phyloP scores from a whole-genome alignment of 2,329 filamentous ascomycete species.

The Ascochyta clinopodiicola region DNA sequence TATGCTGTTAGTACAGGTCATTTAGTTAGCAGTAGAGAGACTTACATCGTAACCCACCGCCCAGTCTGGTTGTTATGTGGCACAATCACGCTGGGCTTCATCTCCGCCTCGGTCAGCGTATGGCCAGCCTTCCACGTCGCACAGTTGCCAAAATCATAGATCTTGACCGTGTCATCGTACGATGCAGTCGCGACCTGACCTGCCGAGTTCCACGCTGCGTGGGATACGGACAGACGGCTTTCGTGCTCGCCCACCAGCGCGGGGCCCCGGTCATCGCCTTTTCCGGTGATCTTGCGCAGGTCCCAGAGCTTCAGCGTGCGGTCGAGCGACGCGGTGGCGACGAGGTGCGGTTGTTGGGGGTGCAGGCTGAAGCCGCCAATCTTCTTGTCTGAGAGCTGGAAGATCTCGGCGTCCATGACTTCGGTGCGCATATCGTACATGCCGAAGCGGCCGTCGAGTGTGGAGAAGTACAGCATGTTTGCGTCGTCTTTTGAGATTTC shows the following conservation, averaged over 20 bases:
- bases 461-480: constrained; percentile 84
- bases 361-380: constrained; percentile 92
- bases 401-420: constrained; percentile 66
- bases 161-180: constrained; percentile 94
- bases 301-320: constrained; percentile 94
- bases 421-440: constrained; percentile 76
- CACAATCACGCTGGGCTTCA: constrained; percentile 73
- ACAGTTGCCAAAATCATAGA: constrained; percentile 74
- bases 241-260: constrained; percentile 79
- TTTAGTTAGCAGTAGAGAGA: constrained; percentile 2
- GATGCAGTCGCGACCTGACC: constrained; percentile 90
- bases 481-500: constrained; percentile 76
- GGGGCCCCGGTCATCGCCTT: constrained; percentile 66
- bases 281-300: constrained; percentile 75
- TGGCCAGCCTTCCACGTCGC: constrained; percentile 60
- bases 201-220: constrained; percentile 85
- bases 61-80: constrained; percentile 96
- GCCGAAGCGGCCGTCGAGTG: constrained; percentile 79
- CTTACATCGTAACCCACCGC: constrained; percentile 84
- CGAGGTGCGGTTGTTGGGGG: constrained; percentile 77
- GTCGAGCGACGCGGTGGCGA: constrained; percentile 90
- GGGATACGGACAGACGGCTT: constrained; percentile 84
- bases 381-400: constrained; percentile 85
- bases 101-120: constrained; percentile 65
- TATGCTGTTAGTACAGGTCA: constrained; percentile 16